Evolutionary conservation across 805 yeast species (phyloP).

Genomic region (Candida ponderosae): DNA sequence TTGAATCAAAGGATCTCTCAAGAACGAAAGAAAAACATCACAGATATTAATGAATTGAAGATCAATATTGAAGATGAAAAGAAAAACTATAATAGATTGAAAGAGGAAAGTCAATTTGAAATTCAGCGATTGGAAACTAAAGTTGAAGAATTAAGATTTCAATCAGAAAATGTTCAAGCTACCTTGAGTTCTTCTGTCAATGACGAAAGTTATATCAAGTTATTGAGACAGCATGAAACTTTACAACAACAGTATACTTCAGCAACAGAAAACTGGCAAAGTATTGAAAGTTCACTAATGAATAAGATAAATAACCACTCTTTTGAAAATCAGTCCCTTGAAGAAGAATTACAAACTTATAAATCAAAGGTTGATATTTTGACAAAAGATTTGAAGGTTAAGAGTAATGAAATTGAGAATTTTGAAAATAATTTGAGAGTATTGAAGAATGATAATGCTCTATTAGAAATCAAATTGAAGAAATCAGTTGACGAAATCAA

Average conservation of each 20-base stretch:
- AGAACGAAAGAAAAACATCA: slow-evolving; percentile 13
- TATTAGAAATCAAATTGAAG: slow-evolving; percentile 11
- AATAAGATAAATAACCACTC: slow-evolving; percentile 37
- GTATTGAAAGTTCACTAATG: slow-evolving; percentile 61
- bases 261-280: slow-evolving; percentile 77
- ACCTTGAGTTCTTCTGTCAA: slow-evolving; percentile 16
- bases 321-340: slow-evolving; percentile 32
- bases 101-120: slow-evolving; percentile 28
- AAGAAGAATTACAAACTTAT: slow-evolving; percentile 17
- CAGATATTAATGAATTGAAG: slow-evolving; percentile 23
- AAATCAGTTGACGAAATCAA: slow-evolving; percentile 21
- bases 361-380: slow-evolving; percentile 11
- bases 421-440: slow-evolving; percentile 20
- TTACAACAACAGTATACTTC: slow-evolving; percentile 66
- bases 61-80: slow-evolving; percentile 27
- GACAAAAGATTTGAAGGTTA: slow-evolving; percentile 29
- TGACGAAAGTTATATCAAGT: slow-evolving; percentile 34
- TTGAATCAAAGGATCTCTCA: slow-evolving; percentile 15
- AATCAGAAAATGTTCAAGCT: slow-evolving; percentile 41
- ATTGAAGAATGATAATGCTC: slow-evolving; percentile 22
- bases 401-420: slow-evolving; percentile 14
- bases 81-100: slow-evolving; percentile 15
- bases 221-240: slow-evolving; percentile 41
- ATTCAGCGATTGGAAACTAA: slow-evolving; percentile 56
- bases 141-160: slow-evolving; percentile 59